phyloP scores from a whole-genome alignment of 345 rosid species.

The Dipteronia dyeriana region DNA sequence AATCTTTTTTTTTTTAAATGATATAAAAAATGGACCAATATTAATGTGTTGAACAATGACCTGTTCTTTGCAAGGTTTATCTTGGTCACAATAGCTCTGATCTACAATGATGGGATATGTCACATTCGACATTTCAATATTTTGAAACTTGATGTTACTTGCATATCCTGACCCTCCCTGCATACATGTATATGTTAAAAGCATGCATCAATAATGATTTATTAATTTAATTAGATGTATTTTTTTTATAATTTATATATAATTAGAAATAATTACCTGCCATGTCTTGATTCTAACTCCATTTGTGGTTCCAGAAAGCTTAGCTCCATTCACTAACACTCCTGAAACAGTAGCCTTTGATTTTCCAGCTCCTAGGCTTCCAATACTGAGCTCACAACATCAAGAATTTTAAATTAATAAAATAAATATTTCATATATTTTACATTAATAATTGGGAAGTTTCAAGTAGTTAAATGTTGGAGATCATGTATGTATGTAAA shows the following conservation, averaged over 20 bases:
- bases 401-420: too few species aligned
- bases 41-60: slow-evolving; percentile 25
- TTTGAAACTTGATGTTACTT: slow-evolving; percentile 64
- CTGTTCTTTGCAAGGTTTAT: slow-evolving; percentile 61
- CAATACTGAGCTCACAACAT: slow-evolving; percentile 47
- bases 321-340: slow-evolving; percentile 65
- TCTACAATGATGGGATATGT: slow-evolving; percentile 82
- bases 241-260: background rate
- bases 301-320: slow-evolving; percentile 62
- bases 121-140: slow-evolving; percentile 71
- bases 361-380: slow-evolving; percentile 64
- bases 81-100: slow-evolving; percentile 81
- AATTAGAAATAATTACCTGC: slow-evolving; percentile 46
- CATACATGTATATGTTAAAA: background rate
- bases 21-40: too few species aligned
- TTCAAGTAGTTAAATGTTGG: too few species aligned
- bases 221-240: background rate
- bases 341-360: slow-evolving; percentile 68
- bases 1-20: background rate
- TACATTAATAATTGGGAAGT: too few species aligned
- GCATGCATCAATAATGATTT: background rate
- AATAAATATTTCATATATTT: too few species aligned
- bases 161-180: slow-evolving; percentile 97
- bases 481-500: too few species aligned
- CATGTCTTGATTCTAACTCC: slow-evolving; percentile 93